A percentile compares a stretch with the other conserved stretches of the same genome.
Evolutionary conservation across 345 rosid genomes (phyloP).

Genomic region (Aquilaria malaccensis): DNA sequence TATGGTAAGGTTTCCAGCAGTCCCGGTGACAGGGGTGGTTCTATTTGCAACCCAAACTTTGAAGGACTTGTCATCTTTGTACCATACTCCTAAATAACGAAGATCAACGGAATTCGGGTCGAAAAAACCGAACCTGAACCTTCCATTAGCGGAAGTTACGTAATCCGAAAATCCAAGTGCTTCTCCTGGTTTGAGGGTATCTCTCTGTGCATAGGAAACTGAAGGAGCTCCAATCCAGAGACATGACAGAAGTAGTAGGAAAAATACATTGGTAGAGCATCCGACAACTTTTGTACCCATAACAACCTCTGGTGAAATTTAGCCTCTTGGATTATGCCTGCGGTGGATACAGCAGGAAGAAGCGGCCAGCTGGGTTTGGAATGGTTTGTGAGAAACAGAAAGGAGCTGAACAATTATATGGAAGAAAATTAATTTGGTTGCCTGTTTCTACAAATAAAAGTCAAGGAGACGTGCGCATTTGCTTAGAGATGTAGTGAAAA

Average conservation of each 20-base stretch:
- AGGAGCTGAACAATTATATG: too few species aligned
- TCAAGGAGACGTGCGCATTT: too few species aligned
- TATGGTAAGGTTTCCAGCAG: conserved; percentile 1
- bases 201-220: not conserved
- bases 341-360: too few species aligned
- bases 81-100: not conserved
- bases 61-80: not conserved
- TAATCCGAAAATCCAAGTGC: not conserved
- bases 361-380: too few species aligned
- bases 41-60: conserved; percentile 6
- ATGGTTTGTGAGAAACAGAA: too few species aligned
- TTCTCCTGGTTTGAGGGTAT: conserved; percentile 3
- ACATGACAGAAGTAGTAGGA: not conserved
- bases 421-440: too few species aligned
- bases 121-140: conserved; percentile 5
- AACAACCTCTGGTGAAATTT: too few species aligned
- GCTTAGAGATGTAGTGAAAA: too few species aligned
- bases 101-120: not conserved
- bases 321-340: too few species aligned
- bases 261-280: not conserved
- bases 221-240: not conserved
- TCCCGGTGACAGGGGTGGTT: conserved; percentile 6
- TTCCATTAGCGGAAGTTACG: conserved; percentile 1
- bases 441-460: too few species aligned
- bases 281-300: not conserved